Evolutionary conservation across 129 eudicot genomes (phyloP).

Genomic region (Chrysanthemum lavandulifolium): DNA sequence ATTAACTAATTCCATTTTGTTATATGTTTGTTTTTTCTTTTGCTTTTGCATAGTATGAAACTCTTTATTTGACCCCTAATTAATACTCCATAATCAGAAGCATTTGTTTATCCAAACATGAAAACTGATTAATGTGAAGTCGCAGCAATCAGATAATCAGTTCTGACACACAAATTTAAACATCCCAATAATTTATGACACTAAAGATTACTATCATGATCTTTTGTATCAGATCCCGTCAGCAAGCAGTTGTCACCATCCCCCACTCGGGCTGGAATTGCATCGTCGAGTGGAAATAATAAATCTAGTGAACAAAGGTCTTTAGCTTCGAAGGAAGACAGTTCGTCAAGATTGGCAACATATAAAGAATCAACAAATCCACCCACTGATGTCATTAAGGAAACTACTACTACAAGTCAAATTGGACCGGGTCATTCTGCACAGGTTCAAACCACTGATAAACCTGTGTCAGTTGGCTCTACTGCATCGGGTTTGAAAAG

Average conservation of each 20-base stretch:
- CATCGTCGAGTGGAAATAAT: slow-evolving; percentile 40
- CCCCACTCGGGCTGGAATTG: slow-evolving; percentile 35
- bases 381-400: slow-evolving; percentile 53
- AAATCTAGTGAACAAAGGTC: slow-evolving; percentile 47
- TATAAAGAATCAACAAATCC: slow-evolving; percentile 40
- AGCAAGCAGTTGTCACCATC: slow-evolving; percentile 52
- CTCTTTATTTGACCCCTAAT: background rate
- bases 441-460: background rate
- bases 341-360: slow-evolving; percentile 26
- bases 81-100: too few species aligned
- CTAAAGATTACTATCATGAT: background rate
- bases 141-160: too few species aligned
- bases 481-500: slow-evolving; percentile 39
- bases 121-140: background rate
- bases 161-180: background rate
- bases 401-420: slow-evolving; percentile 36
- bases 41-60: background rate
- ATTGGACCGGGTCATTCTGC: slow-evolving; percentile 44
- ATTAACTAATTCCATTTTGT: background rate
- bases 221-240: slow-evolving; percentile 47
- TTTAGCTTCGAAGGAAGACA: slow-evolving; percentile 41
- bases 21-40: background rate
- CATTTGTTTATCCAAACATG: background rate
- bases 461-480: slow-evolving; percentile 13
- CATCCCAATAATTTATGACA: background rate